These are phyloP conservation scores for Capsaspora owczarzaki DNA, from an alignment of 78 protist species.

Conservation along the genomic window DNA sequence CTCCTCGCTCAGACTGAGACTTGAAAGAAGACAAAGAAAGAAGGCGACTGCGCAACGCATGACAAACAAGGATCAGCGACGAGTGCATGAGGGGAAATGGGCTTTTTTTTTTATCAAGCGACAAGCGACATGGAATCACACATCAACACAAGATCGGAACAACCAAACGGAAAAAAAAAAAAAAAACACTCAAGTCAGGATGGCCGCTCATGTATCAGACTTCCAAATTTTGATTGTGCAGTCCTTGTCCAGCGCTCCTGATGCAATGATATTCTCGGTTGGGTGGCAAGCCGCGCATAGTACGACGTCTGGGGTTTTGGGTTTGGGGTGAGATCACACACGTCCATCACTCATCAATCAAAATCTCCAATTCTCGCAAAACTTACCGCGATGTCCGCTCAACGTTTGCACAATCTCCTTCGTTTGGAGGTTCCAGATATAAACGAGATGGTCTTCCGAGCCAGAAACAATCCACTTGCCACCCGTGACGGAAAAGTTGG, in stretches of 20 bases:
- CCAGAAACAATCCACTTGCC: slow-evolving; percentile 65
- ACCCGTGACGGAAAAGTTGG: slow-evolving; percentile 43
- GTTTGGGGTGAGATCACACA: background rate
- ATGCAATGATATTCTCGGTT: slow-evolving; percentile 61
- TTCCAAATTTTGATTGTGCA: slow-evolving; percentile 56
- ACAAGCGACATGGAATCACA: background rate
- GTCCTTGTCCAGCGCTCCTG: slow-evolving; percentile 57
- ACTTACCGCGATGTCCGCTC: slow-evolving; percentile 48
- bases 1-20: too few species aligned
- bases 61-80: too few species aligned
- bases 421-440: slow-evolving; percentile 72
- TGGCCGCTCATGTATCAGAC: background rate
- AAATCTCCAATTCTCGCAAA: background rate
- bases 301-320: slow-evolving; percentile 60
- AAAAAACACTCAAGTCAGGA: background rate
- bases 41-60: too few species aligned
- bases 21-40: too few species aligned
- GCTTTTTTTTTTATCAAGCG: background rate
- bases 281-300: slow-evolving; percentile 71
- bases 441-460: slow-evolving; percentile 66
- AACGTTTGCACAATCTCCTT: slow-evolving; percentile 58
- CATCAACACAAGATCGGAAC: background rate
- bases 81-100: background rate
- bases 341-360: background rate
- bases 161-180: background rate